phyloP scores from a whole-genome alignment of 768 basidiomycete species.

The Tricholoma furcatifolium region DNA sequence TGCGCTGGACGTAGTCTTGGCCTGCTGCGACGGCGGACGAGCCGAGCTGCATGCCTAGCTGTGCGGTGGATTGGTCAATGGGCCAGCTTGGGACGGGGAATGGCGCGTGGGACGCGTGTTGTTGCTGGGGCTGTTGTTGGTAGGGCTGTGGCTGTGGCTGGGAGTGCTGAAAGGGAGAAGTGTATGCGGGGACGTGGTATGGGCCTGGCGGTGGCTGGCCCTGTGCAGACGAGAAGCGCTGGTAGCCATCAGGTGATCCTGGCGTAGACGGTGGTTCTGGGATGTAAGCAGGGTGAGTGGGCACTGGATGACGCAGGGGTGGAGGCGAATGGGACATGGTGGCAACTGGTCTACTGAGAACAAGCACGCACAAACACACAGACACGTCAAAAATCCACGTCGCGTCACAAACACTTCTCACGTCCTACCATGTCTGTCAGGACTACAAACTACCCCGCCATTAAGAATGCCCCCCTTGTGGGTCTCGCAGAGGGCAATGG shows the following conservation, averaged over 20 bases:
- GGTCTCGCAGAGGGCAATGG: constrained; percentile 87
- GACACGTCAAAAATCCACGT: neutral
- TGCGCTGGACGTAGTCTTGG: constrained; percentile 93
- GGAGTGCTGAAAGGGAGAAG: constrained; percentile 46
- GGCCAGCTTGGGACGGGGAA: constrained; percentile 83
- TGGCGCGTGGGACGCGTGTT: constrained; percentile 35
- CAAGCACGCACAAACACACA: too few relatives aligned
- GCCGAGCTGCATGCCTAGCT: constrained; percentile 95
- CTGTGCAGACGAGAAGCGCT: constrained; percentile 68
- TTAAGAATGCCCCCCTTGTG: constrained; percentile 81
- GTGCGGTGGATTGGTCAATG: constrained; percentile 89
- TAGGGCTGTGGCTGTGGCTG: constrained; percentile 20
- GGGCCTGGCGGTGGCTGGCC: constrained; percentile 32
- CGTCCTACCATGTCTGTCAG: neutral
- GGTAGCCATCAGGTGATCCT: constrained; percentile 71
- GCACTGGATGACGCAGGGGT: constrained; percentile 84
- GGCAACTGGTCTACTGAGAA: too few relatives aligned
- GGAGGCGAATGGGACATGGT: constrained; percentile 56
- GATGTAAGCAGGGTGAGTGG: constrained; percentile 84
- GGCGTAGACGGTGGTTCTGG: constrained; percentile 81
- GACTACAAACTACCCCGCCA: constrained; percentile 23
- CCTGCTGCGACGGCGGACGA: constrained; percentile 90
- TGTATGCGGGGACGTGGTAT: constrained; percentile 45
- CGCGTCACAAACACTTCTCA: neutral
- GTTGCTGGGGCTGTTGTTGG: constrained; percentile 23